These are phyloP conservation scores for Aspergillus costaricaensis DNA, from an alignment of 2,329 filamentous ascomycete species.

Conservation along the genomic window DNA sequence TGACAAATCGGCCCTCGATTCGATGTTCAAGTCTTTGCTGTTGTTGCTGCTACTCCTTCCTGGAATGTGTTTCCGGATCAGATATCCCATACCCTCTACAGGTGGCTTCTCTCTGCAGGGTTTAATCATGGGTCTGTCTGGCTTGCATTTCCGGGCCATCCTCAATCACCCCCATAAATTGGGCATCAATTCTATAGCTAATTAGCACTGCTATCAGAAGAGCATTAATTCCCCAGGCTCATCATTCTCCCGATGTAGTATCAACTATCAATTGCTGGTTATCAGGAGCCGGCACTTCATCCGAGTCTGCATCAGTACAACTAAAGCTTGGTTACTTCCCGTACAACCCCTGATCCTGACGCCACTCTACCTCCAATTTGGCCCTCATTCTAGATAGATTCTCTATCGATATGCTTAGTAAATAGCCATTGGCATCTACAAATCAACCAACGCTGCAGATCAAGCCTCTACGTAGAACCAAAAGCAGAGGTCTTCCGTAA, in stretches of 20 bases:
- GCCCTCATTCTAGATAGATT: neutral
- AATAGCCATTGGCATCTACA: neutral
- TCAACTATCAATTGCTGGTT: no score
- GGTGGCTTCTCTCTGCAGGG: neutral
- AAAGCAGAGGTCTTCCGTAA: neutral
- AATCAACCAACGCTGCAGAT: neutral
- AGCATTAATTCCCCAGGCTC: no score
- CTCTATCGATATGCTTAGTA: neutral
- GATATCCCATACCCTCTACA: neutral
- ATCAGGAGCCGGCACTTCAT: neutral
- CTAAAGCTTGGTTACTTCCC: neutral
- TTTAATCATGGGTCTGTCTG: neutral
- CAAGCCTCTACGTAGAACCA: neutral
- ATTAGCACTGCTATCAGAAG: no score
- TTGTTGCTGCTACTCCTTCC: neutral
- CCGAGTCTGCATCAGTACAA: neutral
- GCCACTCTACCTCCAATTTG: neutral
- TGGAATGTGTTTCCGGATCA: neutral
- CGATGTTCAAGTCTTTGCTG: conserved; percentile 8
- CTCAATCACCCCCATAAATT: neutral
- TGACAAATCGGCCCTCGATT: conserved; percentile 23
- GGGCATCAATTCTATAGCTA: no score
- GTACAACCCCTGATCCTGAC: neutral
- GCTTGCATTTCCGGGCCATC: neutral
- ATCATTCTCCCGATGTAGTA: no score